Conservation (phyloP, 139 green algal genomes). For the Chlamydomonas sphaeroides region DNA sequence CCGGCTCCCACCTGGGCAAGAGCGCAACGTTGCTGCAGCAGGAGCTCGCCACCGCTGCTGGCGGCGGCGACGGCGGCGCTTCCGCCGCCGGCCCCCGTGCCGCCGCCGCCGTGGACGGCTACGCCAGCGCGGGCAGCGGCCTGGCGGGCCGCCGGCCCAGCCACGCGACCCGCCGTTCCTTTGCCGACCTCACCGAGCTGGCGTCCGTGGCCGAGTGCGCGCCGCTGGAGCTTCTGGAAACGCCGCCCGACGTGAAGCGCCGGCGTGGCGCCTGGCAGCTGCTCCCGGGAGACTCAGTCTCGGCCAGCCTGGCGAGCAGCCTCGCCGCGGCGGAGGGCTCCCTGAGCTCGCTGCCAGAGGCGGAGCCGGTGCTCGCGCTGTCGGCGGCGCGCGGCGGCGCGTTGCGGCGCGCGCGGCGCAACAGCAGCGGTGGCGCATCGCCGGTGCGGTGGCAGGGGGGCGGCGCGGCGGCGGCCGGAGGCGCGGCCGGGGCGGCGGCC, state of each 20-base stretch:
- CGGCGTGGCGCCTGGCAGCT: neutral
- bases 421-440: no score
- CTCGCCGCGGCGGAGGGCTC: neutral
- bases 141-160: neutral
- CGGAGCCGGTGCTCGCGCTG: neutral
- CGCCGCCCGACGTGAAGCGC: slow-evolving; percentile 16
- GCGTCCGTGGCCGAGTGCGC: slow-evolving; percentile 8
- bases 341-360: slow-evolving; percentile 6
- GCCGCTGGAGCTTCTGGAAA: neutral
- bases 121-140: neutral
- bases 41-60: slow-evolving; percentile 13
- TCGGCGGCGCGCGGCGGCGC: no score
- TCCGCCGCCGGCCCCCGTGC: no score
- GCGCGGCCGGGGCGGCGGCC: no score
- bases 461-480: no score
- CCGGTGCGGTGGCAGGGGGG: no score
- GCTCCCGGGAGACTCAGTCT: no score
- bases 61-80: neutral
- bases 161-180: slow-evolving; percentile 3
- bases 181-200: slow-evolving; percentile 12
- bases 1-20: neutral
- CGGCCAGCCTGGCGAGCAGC: neutral
- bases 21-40: slow-evolving; percentile 19
- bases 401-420: no score
- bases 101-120: no score